Evolutionary conservation across 2,329 filamentous ascomycete species (phyloP).

Genomic region (Stachybotrys echinatus): DNA sequence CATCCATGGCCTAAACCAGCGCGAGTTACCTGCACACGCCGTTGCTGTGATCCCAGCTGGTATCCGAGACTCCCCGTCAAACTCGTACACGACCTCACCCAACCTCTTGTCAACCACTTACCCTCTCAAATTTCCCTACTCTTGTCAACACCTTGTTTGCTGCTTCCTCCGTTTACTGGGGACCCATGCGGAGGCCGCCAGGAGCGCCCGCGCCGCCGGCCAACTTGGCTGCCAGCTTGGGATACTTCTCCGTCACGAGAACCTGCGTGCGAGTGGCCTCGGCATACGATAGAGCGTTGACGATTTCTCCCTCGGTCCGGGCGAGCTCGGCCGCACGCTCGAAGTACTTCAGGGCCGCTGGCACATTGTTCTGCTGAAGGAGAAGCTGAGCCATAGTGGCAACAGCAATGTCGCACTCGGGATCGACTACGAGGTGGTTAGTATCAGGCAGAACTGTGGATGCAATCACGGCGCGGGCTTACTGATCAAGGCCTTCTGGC

Average conservation of each 20-base stretch:
- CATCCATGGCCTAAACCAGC: background rate
- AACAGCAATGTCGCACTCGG: constrained; percentile 97
- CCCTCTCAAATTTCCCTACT: background rate
- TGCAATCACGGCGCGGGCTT: constrained; percentile 35
- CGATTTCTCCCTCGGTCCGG: constrained; percentile 88
- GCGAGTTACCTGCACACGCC: background rate
- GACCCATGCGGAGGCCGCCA: constrained; percentile 29
- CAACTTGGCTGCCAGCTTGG: constrained; percentile 69
- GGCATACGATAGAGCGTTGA: constrained; percentile 94
- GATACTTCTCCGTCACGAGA: constrained; percentile 84
- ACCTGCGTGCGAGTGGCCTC: constrained; percentile 96
- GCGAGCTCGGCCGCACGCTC: constrained; percentile 93
- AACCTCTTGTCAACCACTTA: background rate
- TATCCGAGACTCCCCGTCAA: background rate
- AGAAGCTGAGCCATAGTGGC: constrained; percentile 98
- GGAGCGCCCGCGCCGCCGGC: constrained; percentile 28
- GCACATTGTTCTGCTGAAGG: constrained; percentile 95
- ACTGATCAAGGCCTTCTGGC: constrained; percentile 97
- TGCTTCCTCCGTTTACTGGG: constrained; percentile 15
- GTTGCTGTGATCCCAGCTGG: background rate
- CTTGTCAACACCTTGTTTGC: background rate
- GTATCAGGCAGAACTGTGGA: constrained; percentile 10
- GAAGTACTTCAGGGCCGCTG: constrained; percentile 92
- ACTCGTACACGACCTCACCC: background rate
- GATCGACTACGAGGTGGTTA: constrained; percentile 66